phyloP scores from a whole-genome alignment of 371 early-diverging fungal genomes.

The Blyttiomyces sp. region DNA sequence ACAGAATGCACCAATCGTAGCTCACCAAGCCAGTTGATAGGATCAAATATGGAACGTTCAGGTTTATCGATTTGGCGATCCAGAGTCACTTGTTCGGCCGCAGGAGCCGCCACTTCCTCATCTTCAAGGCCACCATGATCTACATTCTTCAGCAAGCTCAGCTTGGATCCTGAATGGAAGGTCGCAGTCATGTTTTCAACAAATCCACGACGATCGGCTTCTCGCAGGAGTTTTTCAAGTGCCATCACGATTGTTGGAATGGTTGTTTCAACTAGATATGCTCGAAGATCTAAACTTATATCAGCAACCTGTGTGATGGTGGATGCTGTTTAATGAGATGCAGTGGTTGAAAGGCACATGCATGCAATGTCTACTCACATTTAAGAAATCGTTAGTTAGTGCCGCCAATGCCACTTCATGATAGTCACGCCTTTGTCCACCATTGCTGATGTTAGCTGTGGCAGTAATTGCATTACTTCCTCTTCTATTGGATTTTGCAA shows the following conservation, averaged over 20 bases:
- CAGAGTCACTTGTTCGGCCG: background rate
- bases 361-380: background rate
- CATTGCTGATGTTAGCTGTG: too few relatives aligned
- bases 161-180: background rate
- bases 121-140: background rate
- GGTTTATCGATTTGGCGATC: constrained; percentile 34
- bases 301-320: constrained; percentile 24
- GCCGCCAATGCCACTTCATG: background rate
- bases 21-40: constrained; percentile 52
- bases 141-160: constrained; percentile 3
- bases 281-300: constrained; percentile 37
- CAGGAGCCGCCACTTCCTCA: background rate
- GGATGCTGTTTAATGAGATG: too few relatives aligned
- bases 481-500: too few relatives aligned
- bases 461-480: too few relatives aligned
- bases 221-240: constrained; percentile 41
- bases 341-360: too few relatives aligned
- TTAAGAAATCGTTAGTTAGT: background rate
- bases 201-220: constrained; percentile 34
- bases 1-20: too few relatives aligned
- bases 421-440: background rate
- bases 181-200: constrained; percentile 4
- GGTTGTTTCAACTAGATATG: constrained; percentile 44
- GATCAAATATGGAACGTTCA: constrained; percentile 32
- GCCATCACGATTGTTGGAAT: constrained; percentile 44